Conservation (phyloP, 441 rosid species). For the Brassica balearica region DNA sequence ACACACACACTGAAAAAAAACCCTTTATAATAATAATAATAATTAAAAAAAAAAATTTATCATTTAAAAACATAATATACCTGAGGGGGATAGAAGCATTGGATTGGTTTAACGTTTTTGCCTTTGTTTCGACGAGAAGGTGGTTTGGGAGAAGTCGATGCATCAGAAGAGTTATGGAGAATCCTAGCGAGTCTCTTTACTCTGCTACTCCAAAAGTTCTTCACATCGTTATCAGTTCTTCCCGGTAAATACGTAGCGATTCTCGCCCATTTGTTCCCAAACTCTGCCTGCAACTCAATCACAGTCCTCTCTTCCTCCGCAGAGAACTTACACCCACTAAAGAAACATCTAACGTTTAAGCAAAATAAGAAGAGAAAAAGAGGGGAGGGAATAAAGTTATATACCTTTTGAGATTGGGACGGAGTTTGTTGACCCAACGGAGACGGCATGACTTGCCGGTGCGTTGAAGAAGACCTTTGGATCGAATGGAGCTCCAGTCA, state of each 20-base stretch:
- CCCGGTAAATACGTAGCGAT: constrained; percentile 85
- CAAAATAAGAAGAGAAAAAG: neutral
- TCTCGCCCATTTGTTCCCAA: constrained; percentile 96
- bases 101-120: constrained; percentile 31
- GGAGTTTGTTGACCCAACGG: constrained; percentile 97
- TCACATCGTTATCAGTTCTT: constrained; percentile 90
- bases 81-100: constrained; percentile 30
- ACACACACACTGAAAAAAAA: neutral
- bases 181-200: constrained; percentile 82
- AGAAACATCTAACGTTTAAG: neutral
- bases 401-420: constrained; percentile 90
- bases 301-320: constrained; percentile 86
- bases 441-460: constrained; percentile 97
- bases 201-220: constrained; percentile 97
- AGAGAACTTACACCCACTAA: constrained; percentile 88
- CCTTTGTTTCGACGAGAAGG: constrained; percentile 27
- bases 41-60: no score
- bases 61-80: constrained; percentile 33
- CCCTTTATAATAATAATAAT: neutral
- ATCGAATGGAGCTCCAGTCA: constrained; percentile 99
- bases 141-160: constrained; percentile 41
- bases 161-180: constrained; percentile 55
- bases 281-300: constrained; percentile 80
- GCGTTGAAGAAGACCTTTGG: constrained; percentile 88
- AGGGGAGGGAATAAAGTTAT: neutral